Evolutionary conservation across 2,329 filamentous ascomycete genomes (phyloP), one percentile per base, ranked within the genome.

Genomic region (Trichoderma endophyticum): DNA sequence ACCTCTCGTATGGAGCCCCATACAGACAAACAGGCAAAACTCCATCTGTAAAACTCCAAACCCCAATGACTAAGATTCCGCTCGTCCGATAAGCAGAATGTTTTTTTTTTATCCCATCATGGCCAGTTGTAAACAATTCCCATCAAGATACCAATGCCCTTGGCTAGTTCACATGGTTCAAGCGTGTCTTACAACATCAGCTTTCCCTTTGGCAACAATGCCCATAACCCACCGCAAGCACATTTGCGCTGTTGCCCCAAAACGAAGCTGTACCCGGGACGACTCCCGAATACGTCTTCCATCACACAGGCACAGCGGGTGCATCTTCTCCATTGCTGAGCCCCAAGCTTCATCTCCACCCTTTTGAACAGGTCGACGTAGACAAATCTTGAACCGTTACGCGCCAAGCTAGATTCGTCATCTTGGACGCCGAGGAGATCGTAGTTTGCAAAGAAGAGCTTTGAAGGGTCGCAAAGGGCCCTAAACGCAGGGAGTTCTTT

Each of bases 361-460:
- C 86, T 85, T 73, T 87, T 88, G 80, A 91, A 93, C 11, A 86
- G 81, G 74, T 89, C 88, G 6, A 89, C 80, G 69, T 85, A 83
- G 7, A 77, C 75, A 1, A 82, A 81, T 48, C 76, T 81, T 3
- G 79, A 78, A 72, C 79, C 81, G 71, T 82, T 81, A 24, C 78
- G 77, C 3, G 78, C 80, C 14, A 88, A 78, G 5, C 86, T 87
- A 21, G 83, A 82, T 15, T 81, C 81, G 72, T 90, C 88, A 68
- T 90, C 86, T 11, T 87, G 86, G 15, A 93, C 83, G 6, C 92
- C 91, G 12, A 96, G 84, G 78, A 93, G 87, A 63, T 85, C 85
- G 70, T 90, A 93, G 78, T 96, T 89, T 63, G 89, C 88, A 80
- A 94, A 92, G 81, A 92, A 93, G 63, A 97, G 84, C 73, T 86